Evolutionary conservation across 2,329 filamentous ascomycete genomes (phyloP).

Genomic region (Cladophialophora chaetospira): DNA sequence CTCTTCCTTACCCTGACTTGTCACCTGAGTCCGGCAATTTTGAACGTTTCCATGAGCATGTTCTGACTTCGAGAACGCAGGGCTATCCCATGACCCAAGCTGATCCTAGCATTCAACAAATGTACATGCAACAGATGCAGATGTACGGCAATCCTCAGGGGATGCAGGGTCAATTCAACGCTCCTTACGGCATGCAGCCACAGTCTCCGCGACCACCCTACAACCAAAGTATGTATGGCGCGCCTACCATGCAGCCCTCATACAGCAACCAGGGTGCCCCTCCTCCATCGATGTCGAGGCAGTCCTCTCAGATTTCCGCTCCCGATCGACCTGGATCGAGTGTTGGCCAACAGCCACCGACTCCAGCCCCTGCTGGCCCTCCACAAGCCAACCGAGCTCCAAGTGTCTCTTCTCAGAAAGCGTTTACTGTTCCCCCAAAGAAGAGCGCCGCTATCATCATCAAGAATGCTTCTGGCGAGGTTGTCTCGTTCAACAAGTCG

Average conservation of each 20-base stretch:
- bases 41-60: conserved; percentile 72
- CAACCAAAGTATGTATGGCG: conserved; percentile 50
- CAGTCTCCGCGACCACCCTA: conserved; percentile 50
- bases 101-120: conserved; percentile 34
- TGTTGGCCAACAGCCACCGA: conserved; percentile 58
- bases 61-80: conserved; percentile 67
- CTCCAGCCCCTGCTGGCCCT: conserved; percentile 49
- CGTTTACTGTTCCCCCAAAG: conserved; percentile 62
- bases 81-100: conserved; percentile 31
- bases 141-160: conserved; percentile 22
- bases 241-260: conserved; percentile 53
- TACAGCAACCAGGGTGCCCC: conserved; percentile 50
- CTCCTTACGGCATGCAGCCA: conserved; percentile 43
- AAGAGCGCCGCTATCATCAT: conserved; percentile 80
- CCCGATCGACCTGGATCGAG: conserved; percentile 66
- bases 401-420: conserved; percentile 62
- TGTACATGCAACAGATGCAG: conserved; percentile 28
- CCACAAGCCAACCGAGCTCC: conserved; percentile 57
- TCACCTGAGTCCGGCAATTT: conserved; percentile 70
- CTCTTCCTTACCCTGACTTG: conserved; percentile 56
- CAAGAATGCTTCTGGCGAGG: conserved; percentile 75
- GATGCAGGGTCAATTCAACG: conserved; percentile 36
- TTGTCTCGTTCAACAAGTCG: conserved; percentile 70
- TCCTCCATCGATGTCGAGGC: conserved; percentile 74
- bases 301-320: conserved; percentile 74